Evolutionary conservation across 768 basidiomycete species (phyloP).

Genomic region (Mrakia blollopis): DNA sequence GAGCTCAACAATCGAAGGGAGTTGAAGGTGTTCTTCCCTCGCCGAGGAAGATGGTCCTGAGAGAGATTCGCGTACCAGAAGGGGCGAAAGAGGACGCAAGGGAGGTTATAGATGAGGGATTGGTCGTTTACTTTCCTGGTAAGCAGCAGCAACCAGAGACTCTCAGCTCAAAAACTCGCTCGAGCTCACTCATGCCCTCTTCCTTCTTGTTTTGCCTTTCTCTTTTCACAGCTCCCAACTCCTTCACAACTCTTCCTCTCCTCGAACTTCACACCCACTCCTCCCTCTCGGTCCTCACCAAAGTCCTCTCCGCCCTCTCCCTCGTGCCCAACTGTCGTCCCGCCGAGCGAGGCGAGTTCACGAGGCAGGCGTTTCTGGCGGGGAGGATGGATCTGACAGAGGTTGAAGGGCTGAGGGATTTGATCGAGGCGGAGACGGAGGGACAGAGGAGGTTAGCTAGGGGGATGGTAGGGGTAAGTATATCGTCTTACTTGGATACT

Average conservation of each 20-base stretch:
- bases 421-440: constrained; percentile 85
- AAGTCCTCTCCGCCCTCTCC: constrained; percentile 53
- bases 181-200: not conserved
- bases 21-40: constrained; percentile 44
- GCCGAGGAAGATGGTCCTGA: constrained; percentile 66
- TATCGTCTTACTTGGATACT: not conserved
- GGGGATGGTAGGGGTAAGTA: constrained; percentile 60
- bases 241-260: constrained; percentile 77
- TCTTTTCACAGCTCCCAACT: constrained; percentile 59
- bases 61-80: constrained; percentile 51
- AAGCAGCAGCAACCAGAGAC: constrained; percentile 31
- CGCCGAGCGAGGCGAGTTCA: constrained; percentile 84
- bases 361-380: constrained; percentile 70
- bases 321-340: constrained; percentile 62
- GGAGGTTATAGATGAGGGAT: constrained; percentile 68
- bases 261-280: constrained; percentile 84
- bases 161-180: not conserved
- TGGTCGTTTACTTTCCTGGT: constrained; percentile 80
- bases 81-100: constrained; percentile 52
- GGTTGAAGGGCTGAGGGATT: constrained; percentile 79
- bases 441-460: constrained; percentile 69
- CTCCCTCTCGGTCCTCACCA: constrained; percentile 60
- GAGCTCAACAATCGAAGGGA: not conserved
- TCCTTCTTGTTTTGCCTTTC: not conserved
- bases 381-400: constrained; percentile 82